Conservation (phyloP, 768 basidiomycete species). For the Tubosaeta brunneosetosa region DNA sequence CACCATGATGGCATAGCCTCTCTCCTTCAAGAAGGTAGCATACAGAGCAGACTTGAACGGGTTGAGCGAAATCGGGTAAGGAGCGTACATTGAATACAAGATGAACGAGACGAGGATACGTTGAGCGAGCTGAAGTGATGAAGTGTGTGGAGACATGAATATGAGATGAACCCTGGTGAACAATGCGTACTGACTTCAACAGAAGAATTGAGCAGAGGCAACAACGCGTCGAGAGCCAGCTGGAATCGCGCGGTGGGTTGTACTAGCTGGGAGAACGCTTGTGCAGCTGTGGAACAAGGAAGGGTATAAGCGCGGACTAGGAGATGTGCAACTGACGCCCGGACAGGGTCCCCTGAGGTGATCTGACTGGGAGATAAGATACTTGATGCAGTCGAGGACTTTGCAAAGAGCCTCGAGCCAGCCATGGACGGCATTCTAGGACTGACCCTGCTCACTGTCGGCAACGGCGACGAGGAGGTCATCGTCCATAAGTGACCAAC, state of each 20-base stretch:
- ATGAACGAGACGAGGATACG: slow-evolving; percentile 78
- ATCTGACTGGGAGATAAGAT: slow-evolving; percentile 32
- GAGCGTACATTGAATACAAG: slow-evolving; percentile 74
- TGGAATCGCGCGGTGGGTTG: slow-evolving; percentile 76
- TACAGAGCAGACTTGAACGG: slow-evolving; percentile 75
- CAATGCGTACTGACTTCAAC: slow-evolving; percentile 45
- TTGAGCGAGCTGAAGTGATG: slow-evolving; percentile 50
- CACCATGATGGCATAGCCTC: slow-evolving; percentile 52
- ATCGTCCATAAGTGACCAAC: slow-evolving; percentile 26
- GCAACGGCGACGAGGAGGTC: slow-evolving; percentile 31
- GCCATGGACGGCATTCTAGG: slow-evolving; percentile 21
- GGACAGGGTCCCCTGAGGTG: slow-evolving; percentile 40
- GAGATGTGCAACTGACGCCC: slow-evolving; percentile 63
- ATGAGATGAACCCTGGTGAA: slow-evolving; percentile 12
- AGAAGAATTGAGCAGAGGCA: slow-evolving; percentile 61
- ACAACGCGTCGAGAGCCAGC: slow-evolving; percentile 76
- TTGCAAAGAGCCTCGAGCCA: slow-evolving; percentile 31
- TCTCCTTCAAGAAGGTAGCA: slow-evolving; percentile 63
- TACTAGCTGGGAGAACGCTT: slow-evolving; percentile 71
- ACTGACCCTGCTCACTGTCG: slow-evolving; percentile 31
- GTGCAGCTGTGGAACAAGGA: slow-evolving; percentile 73
- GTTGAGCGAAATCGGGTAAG: slow-evolving; percentile 74
- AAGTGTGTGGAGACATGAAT: slow-evolving; percentile 11
- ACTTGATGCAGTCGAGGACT: slow-evolving; percentile 30
- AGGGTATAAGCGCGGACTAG: slow-evolving; percentile 61